Percentiles rank a stretch among this genome's conserved stretches.
These are phyloP conservation scores for Albugo candida DNA, from an alignment of 352 stramenopile genomes.

Conservation along the genomic window DNA sequence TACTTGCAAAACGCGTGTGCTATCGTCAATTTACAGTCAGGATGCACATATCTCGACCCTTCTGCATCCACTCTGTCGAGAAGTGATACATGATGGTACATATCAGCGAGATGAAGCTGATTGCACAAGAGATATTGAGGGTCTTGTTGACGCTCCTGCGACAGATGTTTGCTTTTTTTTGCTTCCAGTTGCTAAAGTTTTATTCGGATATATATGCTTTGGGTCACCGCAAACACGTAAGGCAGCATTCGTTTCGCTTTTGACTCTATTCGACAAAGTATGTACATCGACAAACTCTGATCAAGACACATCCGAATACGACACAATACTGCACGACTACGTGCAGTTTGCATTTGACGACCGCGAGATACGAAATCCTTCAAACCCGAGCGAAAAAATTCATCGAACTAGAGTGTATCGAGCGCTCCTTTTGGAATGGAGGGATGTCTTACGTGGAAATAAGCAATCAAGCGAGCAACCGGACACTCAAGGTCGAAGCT, in stretches of 20 bases:
- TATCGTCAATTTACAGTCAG: constrained; percentile 44
- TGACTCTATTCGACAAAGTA: constrained; percentile 35
- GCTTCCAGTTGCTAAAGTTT: constrained; percentile 20
- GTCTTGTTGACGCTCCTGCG: constrained; percentile 14
- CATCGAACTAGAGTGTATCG: not conserved
- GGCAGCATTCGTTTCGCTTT: constrained; percentile 30
- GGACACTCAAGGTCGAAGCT: constrained; percentile 18
- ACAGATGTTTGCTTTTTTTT: constrained; percentile 32
- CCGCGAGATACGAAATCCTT: constrained; percentile 8
- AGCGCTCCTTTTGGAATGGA: constrained; percentile 30
- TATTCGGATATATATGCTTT: constrained; percentile 30
- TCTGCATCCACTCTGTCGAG: constrained; percentile 26
- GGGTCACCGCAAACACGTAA: constrained; percentile 19
- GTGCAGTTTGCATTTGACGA: constrained; percentile 42
- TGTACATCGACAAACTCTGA: constrained; percentile 22
- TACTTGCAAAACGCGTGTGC: constrained; percentile 15
- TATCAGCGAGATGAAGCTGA: not conserved
- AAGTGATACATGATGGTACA: constrained; percentile 5
- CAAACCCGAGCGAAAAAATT: not conserved
- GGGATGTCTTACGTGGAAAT: constrained; percentile 25
- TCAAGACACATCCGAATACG: constrained; percentile 17
- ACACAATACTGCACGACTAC: constrained; percentile 27
- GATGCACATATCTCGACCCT: constrained; percentile 22
- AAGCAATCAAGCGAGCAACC: constrained; percentile 16
- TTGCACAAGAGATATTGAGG: constrained; percentile 12